phyloP scores from a whole-genome alignment of 345 rosid species.

The Eucalyptus paniculata region DNA sequence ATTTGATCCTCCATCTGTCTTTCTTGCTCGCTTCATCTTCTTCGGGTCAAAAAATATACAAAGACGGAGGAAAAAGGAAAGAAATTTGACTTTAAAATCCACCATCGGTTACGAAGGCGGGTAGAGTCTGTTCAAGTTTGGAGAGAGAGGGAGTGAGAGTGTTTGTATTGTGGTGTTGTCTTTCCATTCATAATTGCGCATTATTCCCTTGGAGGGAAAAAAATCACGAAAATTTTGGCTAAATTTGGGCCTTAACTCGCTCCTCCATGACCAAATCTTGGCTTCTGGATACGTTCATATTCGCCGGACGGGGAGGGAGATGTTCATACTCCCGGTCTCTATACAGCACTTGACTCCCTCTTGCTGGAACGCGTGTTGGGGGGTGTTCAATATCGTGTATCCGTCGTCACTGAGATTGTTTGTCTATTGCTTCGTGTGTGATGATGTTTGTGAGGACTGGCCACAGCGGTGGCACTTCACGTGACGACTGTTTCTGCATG shows the following conservation, averaged over 20 bases:
- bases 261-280: slow-evolving; percentile 17
- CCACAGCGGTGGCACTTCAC: not conserved
- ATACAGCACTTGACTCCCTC: not conserved
- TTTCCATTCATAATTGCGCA: not conserved
- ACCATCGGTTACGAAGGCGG: not conserved
- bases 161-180: not conserved
- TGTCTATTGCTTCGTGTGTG: not conserved
- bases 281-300: not conserved
- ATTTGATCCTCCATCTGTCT: not conserved
- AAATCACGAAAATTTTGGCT: not conserved
- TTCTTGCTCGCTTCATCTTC: not conserved
- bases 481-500: not conserved
- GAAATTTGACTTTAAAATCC: not conserved
- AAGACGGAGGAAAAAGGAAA: not conserved
- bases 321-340: not conserved
- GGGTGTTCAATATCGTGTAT: not conserved
- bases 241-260: slow-evolving; percentile 19
- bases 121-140: not conserved
- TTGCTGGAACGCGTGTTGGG: not conserved
- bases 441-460: not conserved
- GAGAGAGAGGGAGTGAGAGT: not conserved
- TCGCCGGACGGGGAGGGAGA: not conserved
- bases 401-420: not conserved
- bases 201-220: not conserved
- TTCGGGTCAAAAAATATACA: too few species aligned